These are phyloP conservation scores for Sicyos edulis DNA, from an alignment of 306 rosid genomes.

Conservation along the genomic window DNA sequence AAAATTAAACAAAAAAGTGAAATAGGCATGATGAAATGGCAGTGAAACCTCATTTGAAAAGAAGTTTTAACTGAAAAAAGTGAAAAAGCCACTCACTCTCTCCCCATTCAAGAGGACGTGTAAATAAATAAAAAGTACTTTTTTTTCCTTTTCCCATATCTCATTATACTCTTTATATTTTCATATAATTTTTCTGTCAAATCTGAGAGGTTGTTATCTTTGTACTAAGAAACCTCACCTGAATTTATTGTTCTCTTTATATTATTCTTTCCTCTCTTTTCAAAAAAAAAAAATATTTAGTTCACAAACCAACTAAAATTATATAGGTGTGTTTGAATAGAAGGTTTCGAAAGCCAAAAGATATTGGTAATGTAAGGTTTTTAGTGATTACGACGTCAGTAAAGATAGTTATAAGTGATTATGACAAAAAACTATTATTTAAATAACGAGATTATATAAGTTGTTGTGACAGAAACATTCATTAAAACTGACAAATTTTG, in stretches of 20 bases:
- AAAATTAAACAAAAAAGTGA: not conserved
- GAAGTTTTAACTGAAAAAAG: constrained; percentile 13
- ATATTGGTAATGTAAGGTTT: too few species aligned
- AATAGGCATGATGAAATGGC: constrained; percentile 9
- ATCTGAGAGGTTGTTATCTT: constrained; percentile 18
- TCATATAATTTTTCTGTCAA: not conserved
- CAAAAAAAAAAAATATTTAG: not conserved
- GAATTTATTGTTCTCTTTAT: not conserved
- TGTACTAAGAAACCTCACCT: constrained; percentile 12
- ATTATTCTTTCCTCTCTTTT: constrained; percentile 1
- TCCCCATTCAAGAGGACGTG: constrained; percentile 1
- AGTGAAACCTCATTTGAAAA: constrained; percentile 2
- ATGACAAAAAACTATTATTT: too few species aligned
- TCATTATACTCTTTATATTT: not conserved
- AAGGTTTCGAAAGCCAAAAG: too few species aligned
- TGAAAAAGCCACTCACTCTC: not conserved
- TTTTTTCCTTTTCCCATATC: not conserved
- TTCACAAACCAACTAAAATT: not conserved
- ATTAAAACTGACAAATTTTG: too few species aligned
- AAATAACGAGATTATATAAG: too few species aligned
- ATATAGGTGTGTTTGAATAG: too few species aligned
- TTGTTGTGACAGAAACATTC: too few species aligned
- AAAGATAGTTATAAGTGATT: too few species aligned
- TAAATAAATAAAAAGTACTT: not conserved
- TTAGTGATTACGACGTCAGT: too few species aligned